phyloP scores from a whole-genome alignment of 306 rosid species.

The Quillaja saponaria region DNA sequence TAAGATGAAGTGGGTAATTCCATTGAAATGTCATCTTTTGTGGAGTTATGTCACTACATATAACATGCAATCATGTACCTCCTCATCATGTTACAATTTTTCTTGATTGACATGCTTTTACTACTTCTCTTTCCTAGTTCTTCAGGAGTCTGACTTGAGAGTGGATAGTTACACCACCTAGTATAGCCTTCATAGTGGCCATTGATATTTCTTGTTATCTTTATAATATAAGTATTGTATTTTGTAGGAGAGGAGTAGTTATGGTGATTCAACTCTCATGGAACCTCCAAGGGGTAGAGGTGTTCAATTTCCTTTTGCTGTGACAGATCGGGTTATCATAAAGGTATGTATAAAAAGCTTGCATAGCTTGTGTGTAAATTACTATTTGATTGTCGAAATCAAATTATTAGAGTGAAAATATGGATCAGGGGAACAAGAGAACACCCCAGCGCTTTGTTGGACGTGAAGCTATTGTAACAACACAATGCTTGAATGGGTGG shows the following conservation, averaged over 20 bases:
- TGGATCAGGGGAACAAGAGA: conserved; percentile 92
- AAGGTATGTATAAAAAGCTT: conserved; percentile 53
- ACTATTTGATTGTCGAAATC: neutral
- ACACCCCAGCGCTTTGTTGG: conserved; percentile 97
- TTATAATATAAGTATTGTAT: conserved; percentile 32
- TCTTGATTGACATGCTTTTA: too few species aligned
- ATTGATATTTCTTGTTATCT: conserved; percentile 18
- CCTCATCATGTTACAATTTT: too few species aligned
- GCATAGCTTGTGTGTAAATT: conserved; percentile 8
- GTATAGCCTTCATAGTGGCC: neutral
- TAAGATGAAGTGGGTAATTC: neutral
- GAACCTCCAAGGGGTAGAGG: conserved; percentile 81
- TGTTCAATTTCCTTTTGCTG: conserved; percentile 95
- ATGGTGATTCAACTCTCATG: conserved; percentile 61
- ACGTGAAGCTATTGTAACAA: conserved; percentile 95
- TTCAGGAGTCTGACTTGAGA: neutral
- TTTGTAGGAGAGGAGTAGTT: conserved; percentile 73
- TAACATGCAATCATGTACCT: too few species aligned
- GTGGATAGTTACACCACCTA: neutral
- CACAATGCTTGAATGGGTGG: conserved; percentile 99
- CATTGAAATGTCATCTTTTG: too few species aligned
- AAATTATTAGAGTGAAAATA: conserved; percentile 33
- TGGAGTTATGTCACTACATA: too few species aligned
- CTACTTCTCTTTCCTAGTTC: too few species aligned
- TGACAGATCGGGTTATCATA: conserved; percentile 87